A percentile compares a stretch with the other conserved stretches of the same genome.
These are phyloP conservation scores for Tripterygium wilfordii DNA, from an alignment of 177 flowering plant species.

Conservation along the genomic window DNA sequence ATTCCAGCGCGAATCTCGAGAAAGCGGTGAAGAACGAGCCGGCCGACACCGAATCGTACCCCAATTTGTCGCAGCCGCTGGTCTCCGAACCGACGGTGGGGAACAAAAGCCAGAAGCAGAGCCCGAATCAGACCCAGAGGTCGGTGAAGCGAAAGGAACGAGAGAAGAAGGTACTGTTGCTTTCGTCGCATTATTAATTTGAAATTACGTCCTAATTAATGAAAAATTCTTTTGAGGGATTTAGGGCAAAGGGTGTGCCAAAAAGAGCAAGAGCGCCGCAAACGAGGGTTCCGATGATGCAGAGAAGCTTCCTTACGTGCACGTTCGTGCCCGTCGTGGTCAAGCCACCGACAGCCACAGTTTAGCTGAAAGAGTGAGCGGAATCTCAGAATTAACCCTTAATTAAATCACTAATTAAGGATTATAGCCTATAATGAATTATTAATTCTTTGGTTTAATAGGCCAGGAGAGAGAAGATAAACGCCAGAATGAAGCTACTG, in stretches of 20 bases:
- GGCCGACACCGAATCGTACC: constrained; percentile 38
- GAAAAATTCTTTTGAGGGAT: no score
- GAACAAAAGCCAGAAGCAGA: constrained; percentile 3
- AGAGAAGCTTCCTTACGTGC: constrained; percentile 86
- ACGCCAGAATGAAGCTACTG: constrained; percentile 89
- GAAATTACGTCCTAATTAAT: no score
- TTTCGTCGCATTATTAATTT: background rate
- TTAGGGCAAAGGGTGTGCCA: constrained; percentile 49
- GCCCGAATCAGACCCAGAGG: constrained; percentile 35
- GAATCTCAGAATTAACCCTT: constrained; percentile 8
- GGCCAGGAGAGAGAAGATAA: constrained; percentile 98
- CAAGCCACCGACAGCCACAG: constrained; percentile 97
- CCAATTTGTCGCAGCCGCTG: constrained; percentile 31
- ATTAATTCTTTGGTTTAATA: constrained; percentile 16
- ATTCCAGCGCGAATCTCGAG: constrained; percentile 25
- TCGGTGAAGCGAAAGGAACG: constrained; percentile 65
- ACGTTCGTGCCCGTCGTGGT: constrained; percentile 93
- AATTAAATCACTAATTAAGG: no score
- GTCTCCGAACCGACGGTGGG: constrained; percentile 26
- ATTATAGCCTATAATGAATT: no score
- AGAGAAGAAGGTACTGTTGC: constrained; percentile 59
- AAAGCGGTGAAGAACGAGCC: constrained; percentile 56
- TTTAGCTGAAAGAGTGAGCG: constrained; percentile 93
- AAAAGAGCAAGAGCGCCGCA: constrained; percentile 47
- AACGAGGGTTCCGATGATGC: constrained; percentile 39